Base-by-base conservation (phyloP, 1,284 basidiomycete species). In the Chalciporus sp. region DNA sequence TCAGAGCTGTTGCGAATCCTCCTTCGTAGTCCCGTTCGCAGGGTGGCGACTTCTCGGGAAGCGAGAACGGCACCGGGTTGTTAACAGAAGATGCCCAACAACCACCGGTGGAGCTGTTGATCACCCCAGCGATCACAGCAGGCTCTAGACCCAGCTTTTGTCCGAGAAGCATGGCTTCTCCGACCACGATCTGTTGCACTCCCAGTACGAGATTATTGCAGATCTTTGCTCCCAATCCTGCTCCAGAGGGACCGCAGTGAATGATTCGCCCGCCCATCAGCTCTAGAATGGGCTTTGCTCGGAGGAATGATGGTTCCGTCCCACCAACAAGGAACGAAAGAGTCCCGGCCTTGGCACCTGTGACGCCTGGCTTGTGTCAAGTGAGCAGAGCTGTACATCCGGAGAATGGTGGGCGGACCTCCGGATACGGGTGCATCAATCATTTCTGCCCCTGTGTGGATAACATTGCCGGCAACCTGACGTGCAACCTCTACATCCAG, bases 321-420 rank as follows among this genome's bases (percentile, higher is more conserved):
- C 92, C 90, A n/a, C 94, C 94, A 26, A 94, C 90, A 53, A 96
- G 87, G 77, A 96, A 96, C 17, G 90, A 86, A n/a, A 96, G 78
- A 0, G 91, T 92, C 29, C 82, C 91, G 7, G 88, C 88, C 65
- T 88, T 86, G 9, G 94, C 94, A 20, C 94, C 94, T 16, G 88
- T 76, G 7, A 94, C 91, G 42, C 90, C 88, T 90, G 58, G 47
- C 16, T 50, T 26, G 42, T 26, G 17, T 26, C 61, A 42, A 54
- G 47, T 44, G 39, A 26, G 19, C 39, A 47, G 33, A 10, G 9
- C 33, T 39, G 26, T n/a, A 20, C 28, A 20, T 58, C 37, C 50
- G 55, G 39, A 28, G 17, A 17, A 26, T 23, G 44, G 40, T 55
- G 59, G 17, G 68, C 83, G 56, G 66, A 84, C 93, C 94, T 54